Evolutionary conservation across 2,329 filamentous ascomycete species (phyloP), one percentile per base, ranked within the genome.

Genomic region (Decorospora gaudefroyi): DNA sequence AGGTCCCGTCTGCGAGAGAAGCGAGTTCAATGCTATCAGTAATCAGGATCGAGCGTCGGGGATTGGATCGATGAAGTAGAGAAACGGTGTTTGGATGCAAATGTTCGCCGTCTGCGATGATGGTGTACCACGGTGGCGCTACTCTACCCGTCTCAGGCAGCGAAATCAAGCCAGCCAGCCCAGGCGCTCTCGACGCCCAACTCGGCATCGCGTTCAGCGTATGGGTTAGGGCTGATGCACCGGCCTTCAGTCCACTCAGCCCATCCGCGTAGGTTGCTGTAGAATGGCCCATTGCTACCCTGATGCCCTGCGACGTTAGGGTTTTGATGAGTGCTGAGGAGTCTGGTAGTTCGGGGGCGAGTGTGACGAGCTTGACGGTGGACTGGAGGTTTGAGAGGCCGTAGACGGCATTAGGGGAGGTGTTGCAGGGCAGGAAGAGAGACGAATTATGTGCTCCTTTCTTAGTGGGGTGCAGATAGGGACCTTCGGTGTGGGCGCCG

Each of bases 401-500:
- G 51, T 81, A 82, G 10, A 80, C 62, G 15, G 66, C 53, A 6
- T 49, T 37, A 0, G 72, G 67, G 2, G 65, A 45, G 2, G 64
- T 68, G 22, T 55, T 59, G 21, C 74, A 69, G 8, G 57, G 42
- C 29, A 71, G 67, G 59, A 78, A 77, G 30, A 76, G 72, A 15
- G 69, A 65, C 17, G 67, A 61, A 48, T 76, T 74, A 58, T 81
- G 78, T 5, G 78, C 78, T 26, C 79, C 79, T 58, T 77, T 78
- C 57, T 81, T 81, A 3, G 66, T 63, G 1, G 76, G 72, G 46
- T 76, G 71, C 4, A 82, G 73, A 54, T 78, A 81, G 6, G 79
- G 79, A 2, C 79, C 79, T 72, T 82, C 79, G 12, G 72, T 71
- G 55, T 82, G 79, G n/a, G 78, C 78, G 19, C 79, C 79, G 1